Evolutionary conservation across 345 rosid genomes (phyloP).

Genomic region (Hevea brasiliensis): DNA sequence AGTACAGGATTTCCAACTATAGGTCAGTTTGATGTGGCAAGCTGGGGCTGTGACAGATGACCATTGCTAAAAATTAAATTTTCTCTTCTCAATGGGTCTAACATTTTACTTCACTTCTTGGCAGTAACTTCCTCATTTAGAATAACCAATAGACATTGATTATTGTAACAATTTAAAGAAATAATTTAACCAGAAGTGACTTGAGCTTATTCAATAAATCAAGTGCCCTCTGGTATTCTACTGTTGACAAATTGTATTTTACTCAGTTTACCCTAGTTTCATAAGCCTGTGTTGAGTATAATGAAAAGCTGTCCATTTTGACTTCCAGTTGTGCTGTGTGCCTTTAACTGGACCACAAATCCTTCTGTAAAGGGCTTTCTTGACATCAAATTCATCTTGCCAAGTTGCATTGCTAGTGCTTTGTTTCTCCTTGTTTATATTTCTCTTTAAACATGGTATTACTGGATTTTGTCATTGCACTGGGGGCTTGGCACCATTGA

Average conservation of each 20-base stretch:
- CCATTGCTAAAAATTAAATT: not conserved
- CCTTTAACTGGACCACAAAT: not conserved
- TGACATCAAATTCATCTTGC: not conserved
- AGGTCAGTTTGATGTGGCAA: not conserved
- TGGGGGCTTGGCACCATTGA: not conserved
- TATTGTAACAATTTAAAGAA: not conserved
- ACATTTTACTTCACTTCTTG: conserved; percentile 2
- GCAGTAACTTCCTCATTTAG: not conserved
- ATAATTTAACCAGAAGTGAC: not conserved
- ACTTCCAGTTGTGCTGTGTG: not conserved
- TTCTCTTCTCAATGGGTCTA: not conserved
- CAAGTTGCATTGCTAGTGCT: not conserved
- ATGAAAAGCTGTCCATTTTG: not conserved
- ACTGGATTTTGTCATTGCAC: conserved; percentile 6
- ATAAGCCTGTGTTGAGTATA: not conserved
- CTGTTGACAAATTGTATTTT: not conserved
- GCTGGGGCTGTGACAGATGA: not conserved
- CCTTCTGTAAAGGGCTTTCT: not conserved
- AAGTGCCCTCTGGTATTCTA: not conserved
- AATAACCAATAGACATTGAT: not conserved
- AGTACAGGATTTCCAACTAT: not conserved
- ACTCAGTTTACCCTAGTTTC: not conserved
- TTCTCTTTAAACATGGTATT: not conserved
- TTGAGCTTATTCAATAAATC: not conserved
- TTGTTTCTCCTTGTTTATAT: not conserved